Evolutionary conservation across 176 grass and related monocot species (phyloP), one percentile per base, ranked within the genome.

Genomic region (Carex scoparia): DNA sequence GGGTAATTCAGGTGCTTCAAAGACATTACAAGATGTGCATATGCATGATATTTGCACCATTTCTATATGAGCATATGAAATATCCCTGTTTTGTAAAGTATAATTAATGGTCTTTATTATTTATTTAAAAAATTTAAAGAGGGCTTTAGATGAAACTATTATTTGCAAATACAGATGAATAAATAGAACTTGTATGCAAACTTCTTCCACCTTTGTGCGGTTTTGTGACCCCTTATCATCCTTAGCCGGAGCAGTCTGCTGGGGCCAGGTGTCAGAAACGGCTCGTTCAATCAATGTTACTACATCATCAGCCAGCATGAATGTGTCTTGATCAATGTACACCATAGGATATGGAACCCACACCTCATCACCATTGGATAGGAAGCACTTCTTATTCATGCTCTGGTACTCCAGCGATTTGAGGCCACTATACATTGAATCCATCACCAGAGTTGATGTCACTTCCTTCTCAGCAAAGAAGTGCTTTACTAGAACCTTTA

Each of bases 391-490:
- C 59, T 61, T 81, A 38, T 65, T 65, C 59, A 63, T 81, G 80
- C 86, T 87, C 69, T 87, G 86, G 68, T 51, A 83, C 8, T 87
- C 86, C 7, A 87, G 28, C 7, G 80, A 51, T 64, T 82, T 83
- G 10, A 87, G 56, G 31, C 91, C 94, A 13, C 86, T 97, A 80
- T 97, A 89, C 57, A 97, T 85, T 79, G 91, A 89, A 67, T 93
- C 94, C 94, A 97, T 97, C 81, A 93, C 88, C 79, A 97, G 84
- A 85, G 94, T 97, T 63, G 91, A 97, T 46, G 94, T 93, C 51
- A 97, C 94, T 54, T 97, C 94, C 91, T 97, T 97, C 84, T 97
- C 94, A 0, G 89, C 76, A 88, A 93, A 97, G 88, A 97, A 93
- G 72, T 93, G 86, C 59, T 97, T 97, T 71, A 97, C 89, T 23